Evolutionary conservation across 805 yeast species (phyloP).

Genomic region (Saccharomycopsis sp.): DNA sequence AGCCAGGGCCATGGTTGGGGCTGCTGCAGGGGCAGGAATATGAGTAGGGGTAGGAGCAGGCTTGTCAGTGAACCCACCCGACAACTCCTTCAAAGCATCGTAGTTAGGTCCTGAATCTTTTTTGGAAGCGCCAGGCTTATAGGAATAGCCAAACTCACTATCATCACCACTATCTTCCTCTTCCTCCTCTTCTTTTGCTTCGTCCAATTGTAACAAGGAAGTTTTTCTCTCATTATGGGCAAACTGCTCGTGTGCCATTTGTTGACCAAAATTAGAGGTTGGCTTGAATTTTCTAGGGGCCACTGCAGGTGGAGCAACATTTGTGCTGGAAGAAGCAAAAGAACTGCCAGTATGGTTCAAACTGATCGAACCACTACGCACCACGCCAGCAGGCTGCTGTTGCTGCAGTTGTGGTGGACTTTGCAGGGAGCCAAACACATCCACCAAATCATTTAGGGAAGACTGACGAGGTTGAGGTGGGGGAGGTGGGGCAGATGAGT

Average conservation of each 20-base stretch:
- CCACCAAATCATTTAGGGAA: constrained; percentile 20
- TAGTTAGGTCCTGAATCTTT: constrained; percentile 30
- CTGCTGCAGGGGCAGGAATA: constrained; percentile 22
- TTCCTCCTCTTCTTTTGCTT: constrained; percentile 28
- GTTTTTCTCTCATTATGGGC: constrained; percentile 27
- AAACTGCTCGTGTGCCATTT: constrained; percentile 35
- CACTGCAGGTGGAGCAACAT: too few relatives aligned
- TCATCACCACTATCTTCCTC: constrained; percentile 30
- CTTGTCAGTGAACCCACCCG: constrained; percentile 29
- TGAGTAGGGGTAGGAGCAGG: constrained; percentile 2
- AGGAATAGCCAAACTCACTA: constrained; percentile 16
- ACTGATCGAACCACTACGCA: too few relatives aligned
- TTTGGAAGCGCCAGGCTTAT: constrained; percentile 8
- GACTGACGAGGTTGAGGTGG: constrained; percentile 20
- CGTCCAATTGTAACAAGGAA: constrained; percentile 29
- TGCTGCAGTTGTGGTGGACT: constrained; percentile 18
- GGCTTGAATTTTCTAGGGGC: constrained; percentile 55
- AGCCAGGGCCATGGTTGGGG: constrained; percentile 22
- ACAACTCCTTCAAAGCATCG: constrained; percentile 41
- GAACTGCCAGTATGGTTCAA: constrained; percentile 11
- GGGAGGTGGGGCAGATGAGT: constrained; percentile 28
- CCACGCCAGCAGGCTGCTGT: constrained; percentile 25
- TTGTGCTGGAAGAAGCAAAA: constrained; percentile 1
- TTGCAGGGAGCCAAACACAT: constrained; percentile 26
- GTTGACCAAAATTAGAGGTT: constrained; percentile 78